Evolutionary conservation across 2,329 filamentous ascomycete genomes (phyloP).

Genomic region (Botrytis paeoniae): DNA sequence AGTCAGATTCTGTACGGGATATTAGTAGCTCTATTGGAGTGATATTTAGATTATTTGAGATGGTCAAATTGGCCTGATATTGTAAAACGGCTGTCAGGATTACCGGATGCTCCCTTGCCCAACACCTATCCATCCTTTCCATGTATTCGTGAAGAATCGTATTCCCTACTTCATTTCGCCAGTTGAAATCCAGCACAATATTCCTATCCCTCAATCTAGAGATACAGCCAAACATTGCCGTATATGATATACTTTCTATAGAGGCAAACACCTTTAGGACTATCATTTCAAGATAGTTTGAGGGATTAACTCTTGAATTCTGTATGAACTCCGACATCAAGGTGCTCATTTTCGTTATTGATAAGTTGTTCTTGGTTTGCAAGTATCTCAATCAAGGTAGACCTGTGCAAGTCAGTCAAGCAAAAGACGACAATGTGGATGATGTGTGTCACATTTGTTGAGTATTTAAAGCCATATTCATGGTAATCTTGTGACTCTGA

Average conservation of each 20-base stretch:
- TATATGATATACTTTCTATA: fast-evolving
- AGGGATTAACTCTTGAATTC: fast-evolving
- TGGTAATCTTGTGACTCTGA: slow-evolving; percentile 24
- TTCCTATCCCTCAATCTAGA: neutral
- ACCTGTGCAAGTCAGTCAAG: neutral
- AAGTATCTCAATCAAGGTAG: slow-evolving; percentile 5
- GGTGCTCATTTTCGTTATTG: fast-evolving
- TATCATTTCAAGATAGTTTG: neutral
- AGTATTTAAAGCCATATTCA: slow-evolving; percentile 24
- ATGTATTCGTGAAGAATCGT: neutral
- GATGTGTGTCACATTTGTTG: slow-evolving; percentile 18
- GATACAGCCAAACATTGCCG: neutral
- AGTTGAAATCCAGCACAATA: neutral
- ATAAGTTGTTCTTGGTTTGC: slow-evolving; percentile 4
- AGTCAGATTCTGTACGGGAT: fast-evolving
- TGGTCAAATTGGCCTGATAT: neutral
- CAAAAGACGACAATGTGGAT: neutral
- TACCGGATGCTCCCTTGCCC: fast-evolving
- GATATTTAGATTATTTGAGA: neutral
- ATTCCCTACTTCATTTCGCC: neutral
- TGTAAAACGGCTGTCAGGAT: neutral
- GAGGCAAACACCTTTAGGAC: fast-evolving
- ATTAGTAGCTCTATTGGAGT: neutral
- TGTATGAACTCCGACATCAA: neutral
- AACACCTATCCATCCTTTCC: neutral